phyloP scores from a whole-genome alignment of 495 filamentous ascomycete species.

The Astrothelium subdiscretum region DNA sequence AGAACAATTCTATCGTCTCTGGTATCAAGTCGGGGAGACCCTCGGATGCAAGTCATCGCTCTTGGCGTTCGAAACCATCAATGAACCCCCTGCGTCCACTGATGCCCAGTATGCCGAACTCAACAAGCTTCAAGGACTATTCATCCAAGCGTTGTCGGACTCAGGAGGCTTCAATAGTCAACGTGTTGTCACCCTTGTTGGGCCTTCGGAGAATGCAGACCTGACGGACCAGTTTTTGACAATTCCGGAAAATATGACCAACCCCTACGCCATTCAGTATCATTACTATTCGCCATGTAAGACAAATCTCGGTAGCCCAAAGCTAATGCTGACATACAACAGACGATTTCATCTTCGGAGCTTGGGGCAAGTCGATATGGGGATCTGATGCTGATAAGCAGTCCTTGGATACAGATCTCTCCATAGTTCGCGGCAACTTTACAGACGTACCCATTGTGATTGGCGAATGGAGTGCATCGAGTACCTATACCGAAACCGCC shows the following conservation, averaged over 20 bases:
- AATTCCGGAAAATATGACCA: slow-evolving; percentile 30
- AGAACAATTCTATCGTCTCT: slow-evolving; percentile 44
- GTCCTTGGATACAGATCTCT: slow-evolving; percentile 38
- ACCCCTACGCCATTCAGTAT: slow-evolving; percentile 52
- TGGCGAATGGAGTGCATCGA: slow-evolving; percentile 47
- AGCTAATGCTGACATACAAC: slow-evolving; percentile 15
- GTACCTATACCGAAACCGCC: slow-evolving; percentile 38
- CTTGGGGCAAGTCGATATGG: slow-evolving; percentile 51
- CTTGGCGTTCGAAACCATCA: slow-evolving; percentile 51
- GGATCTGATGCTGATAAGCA: slow-evolving; percentile 43
- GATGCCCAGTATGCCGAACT: slow-evolving; percentile 38
- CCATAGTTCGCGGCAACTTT: slow-evolving; percentile 40
- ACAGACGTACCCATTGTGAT: slow-evolving; percentile 44
- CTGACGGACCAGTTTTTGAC: slow-evolving; percentile 46
- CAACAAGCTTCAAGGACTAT: slow-evolving; percentile 47
- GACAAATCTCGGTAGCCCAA: slow-evolving; percentile 9
- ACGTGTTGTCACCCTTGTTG: slow-evolving; percentile 46
- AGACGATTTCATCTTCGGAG: slow-evolving; percentile 42
- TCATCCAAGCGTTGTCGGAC: slow-evolving; percentile 42
- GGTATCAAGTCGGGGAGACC: slow-evolving; percentile 47
- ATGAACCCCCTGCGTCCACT: slow-evolving; percentile 44
- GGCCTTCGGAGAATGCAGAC: slow-evolving; percentile 37
- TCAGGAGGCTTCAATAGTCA: slow-evolving; percentile 46
- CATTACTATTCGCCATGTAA: slow-evolving; percentile 52
- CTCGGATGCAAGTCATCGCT: slow-evolving; percentile 43